Evolutionary conservation across 306 rosid species (phyloP).

Genomic region (Glycyrrhiza uralensis): DNA sequence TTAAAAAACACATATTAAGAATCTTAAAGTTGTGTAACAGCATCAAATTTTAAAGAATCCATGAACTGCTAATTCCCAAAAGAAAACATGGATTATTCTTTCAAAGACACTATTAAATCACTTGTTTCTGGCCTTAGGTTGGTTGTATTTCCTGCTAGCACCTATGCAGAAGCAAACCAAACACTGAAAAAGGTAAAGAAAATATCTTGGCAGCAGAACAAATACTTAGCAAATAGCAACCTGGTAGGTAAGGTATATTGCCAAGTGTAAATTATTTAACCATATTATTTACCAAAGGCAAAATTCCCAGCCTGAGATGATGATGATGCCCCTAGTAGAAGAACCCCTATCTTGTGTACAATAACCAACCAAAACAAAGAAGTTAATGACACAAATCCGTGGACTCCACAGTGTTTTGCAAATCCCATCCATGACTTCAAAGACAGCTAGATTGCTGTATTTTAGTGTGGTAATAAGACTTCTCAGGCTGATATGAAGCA

Average conservation of each 20-base stretch:
- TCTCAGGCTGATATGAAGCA: slow-evolving; percentile 2
- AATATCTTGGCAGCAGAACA: not conserved
- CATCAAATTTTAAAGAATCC: not conserved
- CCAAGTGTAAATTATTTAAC: not conserved
- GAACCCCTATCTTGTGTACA: not conserved
- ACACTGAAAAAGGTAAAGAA: not conserved
- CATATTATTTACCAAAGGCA: slow-evolving; percentile 17
- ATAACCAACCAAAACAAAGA: slow-evolving; percentile 25
- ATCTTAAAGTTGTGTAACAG: not conserved
- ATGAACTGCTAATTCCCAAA: not conserved
- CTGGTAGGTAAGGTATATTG: not conserved
- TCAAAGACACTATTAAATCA: not conserved
- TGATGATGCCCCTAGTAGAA: slow-evolving; percentile 18
- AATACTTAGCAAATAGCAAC: not conserved
- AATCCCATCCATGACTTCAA: slow-evolving; percentile 33
- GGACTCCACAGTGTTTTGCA: slow-evolving; percentile 18
- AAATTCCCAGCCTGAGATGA: slow-evolving; percentile 28
- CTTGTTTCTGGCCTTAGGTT: not conserved
- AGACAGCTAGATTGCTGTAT: slow-evolving; percentile 25
- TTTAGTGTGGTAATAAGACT: slow-evolving; percentile 5
- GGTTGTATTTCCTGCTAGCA: not conserved
- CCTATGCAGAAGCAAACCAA: not conserved
- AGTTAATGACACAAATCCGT: slow-evolving; percentile 24
- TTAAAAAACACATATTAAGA: not conserved
- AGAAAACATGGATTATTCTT: not conserved